phyloP scores from a whole-genome alignment of 2,329 filamentous ascomycete genomes.

The Botrytis pseudocinerea region DNA sequence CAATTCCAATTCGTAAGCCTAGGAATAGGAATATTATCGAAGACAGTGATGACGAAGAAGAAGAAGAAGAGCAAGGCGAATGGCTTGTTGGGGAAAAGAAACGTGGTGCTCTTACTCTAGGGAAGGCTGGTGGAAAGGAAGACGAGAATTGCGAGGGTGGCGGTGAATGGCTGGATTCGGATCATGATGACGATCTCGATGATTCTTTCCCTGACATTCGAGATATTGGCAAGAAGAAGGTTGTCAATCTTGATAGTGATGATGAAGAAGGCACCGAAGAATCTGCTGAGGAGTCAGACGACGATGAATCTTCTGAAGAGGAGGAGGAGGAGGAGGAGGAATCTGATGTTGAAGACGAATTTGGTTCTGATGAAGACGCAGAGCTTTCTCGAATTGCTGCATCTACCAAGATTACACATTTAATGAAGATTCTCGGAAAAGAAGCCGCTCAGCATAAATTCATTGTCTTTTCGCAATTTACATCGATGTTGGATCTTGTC shows the following conservation, averaged over 20 bases:
- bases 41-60: slow-evolving; percentile 65
- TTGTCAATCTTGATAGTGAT: slow-evolving; percentile 34
- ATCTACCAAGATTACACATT: slow-evolving; percentile 89
- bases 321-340: slow-evolving; percentile 42
- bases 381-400: slow-evolving; percentile 56
- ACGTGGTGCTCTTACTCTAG: slow-evolving; percentile 60
- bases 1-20: slow-evolving; percentile 46
- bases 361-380: slow-evolving; percentile 43
- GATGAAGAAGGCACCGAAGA: slow-evolving; percentile 41
- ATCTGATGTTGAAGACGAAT: slow-evolving; percentile 41
- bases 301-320: slow-evolving; percentile 26
- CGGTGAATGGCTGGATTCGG: slow-evolving; percentile 73
- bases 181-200: slow-evolving; percentile 55
- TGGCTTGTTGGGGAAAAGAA: slow-evolving; percentile 77
- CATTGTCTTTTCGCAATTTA: slow-evolving; percentile 98
- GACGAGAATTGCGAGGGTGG: slow-evolving; percentile 87
- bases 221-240: slow-evolving; percentile 31
- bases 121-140: slow-evolving; percentile 78
- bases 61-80: slow-evolving; percentile 65
- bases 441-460: slow-evolving; percentile 88
- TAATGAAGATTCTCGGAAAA: slow-evolving; percentile 75
- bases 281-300: slow-evolving; percentile 41
- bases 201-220: slow-evolving; percentile 46
- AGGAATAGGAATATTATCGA: slow-evolving; percentile 58
- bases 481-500: slow-evolving; percentile 94